Conservation (phyloP, 2,329 filamentous ascomycete genomes). For the Penicillium sp. region DNA sequence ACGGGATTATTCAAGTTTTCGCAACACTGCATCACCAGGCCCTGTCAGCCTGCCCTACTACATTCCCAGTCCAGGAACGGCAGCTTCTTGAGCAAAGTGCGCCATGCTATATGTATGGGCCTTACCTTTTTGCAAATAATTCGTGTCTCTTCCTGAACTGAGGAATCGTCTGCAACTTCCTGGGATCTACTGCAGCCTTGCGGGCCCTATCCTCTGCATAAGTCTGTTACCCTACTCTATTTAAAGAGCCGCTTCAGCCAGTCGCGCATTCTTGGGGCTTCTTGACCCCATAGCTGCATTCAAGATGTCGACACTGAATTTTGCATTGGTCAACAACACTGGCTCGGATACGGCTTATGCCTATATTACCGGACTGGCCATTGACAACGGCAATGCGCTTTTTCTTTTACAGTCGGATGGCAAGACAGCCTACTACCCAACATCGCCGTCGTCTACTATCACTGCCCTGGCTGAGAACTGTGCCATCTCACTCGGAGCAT, state of each 20-base stretch:
- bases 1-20: conserved; percentile 2
- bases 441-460: conserved; percentile 54
- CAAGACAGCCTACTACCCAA: conserved; percentile 63
- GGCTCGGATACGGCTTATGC: conserved; percentile 62
- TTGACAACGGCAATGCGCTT: conserved; percentile 60
- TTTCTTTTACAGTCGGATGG: conserved; percentile 68
- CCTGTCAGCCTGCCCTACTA: conserved; percentile 21
- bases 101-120: conserved; percentile 14
- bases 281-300: neutral
- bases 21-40: conserved; percentile 20
- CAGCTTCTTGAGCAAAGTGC: neutral
- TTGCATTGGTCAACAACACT: conserved; percentile 67
- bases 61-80: neutral
- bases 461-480: conserved; percentile 57
- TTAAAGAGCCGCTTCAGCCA: neutral
- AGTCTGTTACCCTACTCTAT: neutral
- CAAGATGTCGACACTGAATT: conserved; percentile 51
- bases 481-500: conserved; percentile 63
- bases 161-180: neutral
- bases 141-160: neutral
- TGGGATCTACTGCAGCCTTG: neutral
- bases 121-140: neutral
- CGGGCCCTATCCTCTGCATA: neutral
- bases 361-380: conserved; percentile 68
- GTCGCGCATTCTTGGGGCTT: neutral